phyloP scores from a whole-genome alignment of 257 asterid genomes.

The Przewalskia tangutica region DNA sequence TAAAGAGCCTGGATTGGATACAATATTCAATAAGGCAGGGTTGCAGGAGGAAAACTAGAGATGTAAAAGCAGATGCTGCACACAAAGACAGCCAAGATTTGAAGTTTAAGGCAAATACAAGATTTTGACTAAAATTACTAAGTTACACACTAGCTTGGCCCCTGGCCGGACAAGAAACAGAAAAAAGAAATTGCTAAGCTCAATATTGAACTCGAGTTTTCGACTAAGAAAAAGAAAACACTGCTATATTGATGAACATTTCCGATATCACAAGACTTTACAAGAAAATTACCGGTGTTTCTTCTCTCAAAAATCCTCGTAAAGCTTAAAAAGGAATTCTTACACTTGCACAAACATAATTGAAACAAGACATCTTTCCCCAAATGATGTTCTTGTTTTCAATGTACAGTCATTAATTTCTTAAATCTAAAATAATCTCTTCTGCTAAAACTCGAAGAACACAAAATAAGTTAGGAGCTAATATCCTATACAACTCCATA shows the following conservation, averaged over 20 bases:
- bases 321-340: not conserved
- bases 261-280: not conserved
- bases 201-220: not conserved
- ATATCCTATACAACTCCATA: conserved; percentile 53
- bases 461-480: conserved; percentile 37
- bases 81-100: not conserved
- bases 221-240: not conserved
- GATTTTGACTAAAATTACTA: not conserved
- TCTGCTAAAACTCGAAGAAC: conserved; percentile 82
- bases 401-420: conserved; percentile 29
- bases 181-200: not conserved
- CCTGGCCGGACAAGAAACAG: not conserved
- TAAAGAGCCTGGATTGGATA: not conserved
- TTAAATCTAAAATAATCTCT: conserved; percentile 36
- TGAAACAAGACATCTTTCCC: conserved; percentile 29
- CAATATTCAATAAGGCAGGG: not conserved
- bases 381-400: conserved; percentile 23
- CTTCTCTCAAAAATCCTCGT: not conserved
- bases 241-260: not conserved
- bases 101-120: too few relatives aligned
- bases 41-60: too few relatives aligned
- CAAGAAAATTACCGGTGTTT: not conserved
- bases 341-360: conserved; percentile 17
- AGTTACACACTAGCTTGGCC: not conserved
- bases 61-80: not conserved